A percentile compares a stretch with the other conserved stretches of the same genome.
Conservation (phyloP, 2,329 filamentous ascomycete genomes). For the Trichothecium sympodiale region DNA sequence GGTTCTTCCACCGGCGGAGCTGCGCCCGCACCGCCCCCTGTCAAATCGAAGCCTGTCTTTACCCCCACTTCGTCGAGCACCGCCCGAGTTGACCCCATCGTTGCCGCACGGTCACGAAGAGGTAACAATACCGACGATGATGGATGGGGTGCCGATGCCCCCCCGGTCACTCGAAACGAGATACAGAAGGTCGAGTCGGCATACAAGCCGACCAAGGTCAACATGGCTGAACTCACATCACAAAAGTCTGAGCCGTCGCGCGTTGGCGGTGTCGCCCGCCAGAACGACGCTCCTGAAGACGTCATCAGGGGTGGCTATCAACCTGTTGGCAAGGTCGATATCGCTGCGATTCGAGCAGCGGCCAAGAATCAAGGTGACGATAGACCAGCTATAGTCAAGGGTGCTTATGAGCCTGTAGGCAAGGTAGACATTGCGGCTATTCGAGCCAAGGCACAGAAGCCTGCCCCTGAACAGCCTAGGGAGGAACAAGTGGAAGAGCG, state of each 20-base stretch:
- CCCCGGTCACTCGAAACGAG: constrained; percentile 75
- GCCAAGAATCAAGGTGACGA: constrained; percentile 63
- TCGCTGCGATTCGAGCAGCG: constrained; percentile 74
- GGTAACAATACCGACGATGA: constrained; percentile 61
- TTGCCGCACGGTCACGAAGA: constrained; percentile 51
- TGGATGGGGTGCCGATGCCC: constrained; percentile 91
- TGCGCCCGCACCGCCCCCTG: constrained; percentile 57
- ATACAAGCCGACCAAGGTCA: constrained; percentile 92
- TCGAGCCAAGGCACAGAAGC: constrained; percentile 67
- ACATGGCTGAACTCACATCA: constrained; percentile 74
- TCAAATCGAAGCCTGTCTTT: constrained; percentile 84
- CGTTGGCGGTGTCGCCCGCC: constrained; percentile 35
- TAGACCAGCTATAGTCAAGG: constrained; percentile 75
- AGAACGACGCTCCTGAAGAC: constrained; percentile 39
- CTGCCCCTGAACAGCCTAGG: constrained; percentile 31
- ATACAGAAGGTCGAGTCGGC: constrained; percentile 86
- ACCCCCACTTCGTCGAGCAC: constrained; percentile 56
- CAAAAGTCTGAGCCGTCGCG: constrained; percentile 59
- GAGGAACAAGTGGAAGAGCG: constrained; percentile 18
- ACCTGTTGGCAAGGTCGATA: constrained; percentile 94
- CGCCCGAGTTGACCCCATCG: constrained; percentile 54
- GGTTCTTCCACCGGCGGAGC: constrained; percentile 44
- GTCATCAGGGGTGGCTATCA: constrained; percentile 83
- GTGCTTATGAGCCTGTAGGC: constrained; percentile 85
- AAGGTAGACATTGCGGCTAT: constrained; percentile 98